phyloP scores from a whole-genome alignment of 345 rosid species.

The Ceriops tagal region DNA sequence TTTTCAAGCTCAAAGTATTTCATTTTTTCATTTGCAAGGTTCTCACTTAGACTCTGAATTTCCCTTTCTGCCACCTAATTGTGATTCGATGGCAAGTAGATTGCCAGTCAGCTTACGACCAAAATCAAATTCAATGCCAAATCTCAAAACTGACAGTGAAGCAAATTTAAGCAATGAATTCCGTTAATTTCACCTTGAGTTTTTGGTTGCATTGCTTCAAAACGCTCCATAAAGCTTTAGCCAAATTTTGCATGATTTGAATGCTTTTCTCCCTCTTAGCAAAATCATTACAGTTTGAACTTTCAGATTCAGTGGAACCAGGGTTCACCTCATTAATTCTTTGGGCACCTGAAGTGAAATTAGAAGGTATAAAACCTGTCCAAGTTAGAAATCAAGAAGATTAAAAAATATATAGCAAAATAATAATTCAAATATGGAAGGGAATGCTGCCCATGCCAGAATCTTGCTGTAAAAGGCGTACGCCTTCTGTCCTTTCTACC shows the following conservation, averaged over 20 bases:
- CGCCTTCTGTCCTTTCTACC: slow-evolving; percentile 38
- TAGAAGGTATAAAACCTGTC: slow-evolving; percentile 4
- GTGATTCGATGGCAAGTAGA: slow-evolving; percentile 3
- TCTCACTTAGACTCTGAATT: slow-evolving; percentile 44
- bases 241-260: slow-evolving; percentile 56
- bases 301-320: slow-evolving; percentile 14
- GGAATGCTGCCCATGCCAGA: slow-evolving; percentile 12
- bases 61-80: slow-evolving; percentile 67
- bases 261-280: slow-evolving; percentile 42
- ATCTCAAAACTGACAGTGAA: neutral
- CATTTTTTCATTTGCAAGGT: slow-evolving; percentile 46
- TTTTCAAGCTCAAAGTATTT: slow-evolving; percentile 49
- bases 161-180: neutral
- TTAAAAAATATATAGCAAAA: neutral
- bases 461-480: slow-evolving; percentile 33
- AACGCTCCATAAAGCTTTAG: slow-evolving; percentile 72
- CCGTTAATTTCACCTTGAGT: slow-evolving; percentile 46
- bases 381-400: neutral
- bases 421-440: slow-evolving; percentile 1
- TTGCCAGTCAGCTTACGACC: neutral
- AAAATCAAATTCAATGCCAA: slow-evolving; percentile 1
- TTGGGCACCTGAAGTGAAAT: slow-evolving; percentile 23
- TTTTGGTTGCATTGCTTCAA: slow-evolving; percentile 70
- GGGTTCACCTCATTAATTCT: slow-evolving; percentile 20
- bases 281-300: slow-evolving; percentile 23